Percentiles rank a stretch among this genome's conserved stretches.
Conservation (phyloP, 2,329 filamentous ascomycete species). For the Epichloe uncinata region DNA sequence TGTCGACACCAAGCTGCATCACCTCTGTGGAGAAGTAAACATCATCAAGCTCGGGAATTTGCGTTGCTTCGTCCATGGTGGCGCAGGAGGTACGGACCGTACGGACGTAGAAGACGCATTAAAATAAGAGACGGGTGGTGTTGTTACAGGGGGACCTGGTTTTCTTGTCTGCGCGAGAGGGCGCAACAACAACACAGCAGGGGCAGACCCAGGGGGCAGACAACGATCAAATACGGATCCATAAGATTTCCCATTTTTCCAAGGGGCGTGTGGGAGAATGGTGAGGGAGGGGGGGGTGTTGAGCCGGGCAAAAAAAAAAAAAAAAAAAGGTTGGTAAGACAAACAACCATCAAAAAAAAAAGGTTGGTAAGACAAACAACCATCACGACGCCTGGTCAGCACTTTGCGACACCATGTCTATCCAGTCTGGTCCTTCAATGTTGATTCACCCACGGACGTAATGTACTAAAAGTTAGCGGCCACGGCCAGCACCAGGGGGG, state of each 20-base stretch:
- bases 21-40: slow-evolving; percentile 27
- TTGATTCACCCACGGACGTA: no score
- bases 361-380: no score
- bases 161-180: not conserved
- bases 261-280: not conserved
- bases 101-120: not conserved
- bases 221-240: slow-evolving; percentile 1
- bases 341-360: no score
- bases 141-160: not conserved
- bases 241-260: not conserved
- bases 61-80: slow-evolving; percentile 4
- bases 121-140: not conserved
- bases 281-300: not conserved
- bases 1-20: slow-evolving; percentile 19
- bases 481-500: no score
- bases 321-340: no score
- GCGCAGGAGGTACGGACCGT: not conserved
- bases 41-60: slow-evolving; percentile 27
- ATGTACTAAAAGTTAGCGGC: no score
- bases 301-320: not conserved
- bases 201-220: not conserved
- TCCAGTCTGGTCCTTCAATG: no score
- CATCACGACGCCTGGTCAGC: no score
- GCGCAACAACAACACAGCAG: not conserved
- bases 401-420: no score